Evolutionary conservation across 2,329 filamentous ascomycete genomes (phyloP).

Genomic region (Parastagonospora nodorum): DNA sequence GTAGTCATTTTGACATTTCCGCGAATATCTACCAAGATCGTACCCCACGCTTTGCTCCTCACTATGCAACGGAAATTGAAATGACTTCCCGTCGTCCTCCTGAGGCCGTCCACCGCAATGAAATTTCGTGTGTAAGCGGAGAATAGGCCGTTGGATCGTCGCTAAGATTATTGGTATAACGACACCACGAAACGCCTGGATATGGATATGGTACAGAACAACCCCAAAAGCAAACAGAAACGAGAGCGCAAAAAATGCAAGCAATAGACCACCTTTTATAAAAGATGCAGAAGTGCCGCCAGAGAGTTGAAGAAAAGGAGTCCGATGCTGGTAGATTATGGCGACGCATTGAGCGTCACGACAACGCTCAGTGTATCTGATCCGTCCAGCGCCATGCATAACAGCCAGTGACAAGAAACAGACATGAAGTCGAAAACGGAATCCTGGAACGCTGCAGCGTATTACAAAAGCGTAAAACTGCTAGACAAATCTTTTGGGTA

Average conservation of each 20-base stretch:
- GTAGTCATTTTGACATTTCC: slow-evolving; percentile 24
- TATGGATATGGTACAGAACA: slow-evolving; percentile 38
- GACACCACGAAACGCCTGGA: slow-evolving; percentile 23
- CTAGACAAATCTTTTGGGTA: slow-evolving; percentile 42
- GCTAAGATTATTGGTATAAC: slow-evolving; percentile 9
- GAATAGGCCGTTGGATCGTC: slow-evolving; percentile 21
- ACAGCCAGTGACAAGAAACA: slow-evolving; percentile 4
- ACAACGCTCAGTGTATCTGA: slow-evolving; percentile 23
- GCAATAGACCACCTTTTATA: slow-evolving; percentile 33
- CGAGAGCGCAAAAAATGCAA: slow-evolving; percentile 30
- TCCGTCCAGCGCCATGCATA: slow-evolving; percentile 42
- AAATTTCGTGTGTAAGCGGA: slow-evolving; percentile 10
- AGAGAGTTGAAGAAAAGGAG: slow-evolving; percentile 16
- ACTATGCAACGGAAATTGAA: slow-evolving; percentile 35
- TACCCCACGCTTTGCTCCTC: slow-evolving; percentile 12
- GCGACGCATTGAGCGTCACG: slow-evolving; percentile 40
- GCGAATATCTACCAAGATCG: slow-evolving; percentile 25
- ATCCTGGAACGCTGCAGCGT: slow-evolving; percentile 5
- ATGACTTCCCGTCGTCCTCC: slow-evolving; percentile 18
- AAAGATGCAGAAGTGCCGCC: slow-evolving; percentile 28
- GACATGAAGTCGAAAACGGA: slow-evolving; percentile 9
- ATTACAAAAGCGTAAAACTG: slow-evolving; percentile 2
- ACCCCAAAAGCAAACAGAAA: slow-evolving; percentile 5
- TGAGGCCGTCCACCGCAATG: slow-evolving; percentile 9
- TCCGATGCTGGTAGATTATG: slow-evolving; percentile 9